These are phyloP conservation scores for Amanita pseudoporphyria DNA, from an alignment of 768 basidiomycete genomes.

Conservation along the genomic window DNA sequence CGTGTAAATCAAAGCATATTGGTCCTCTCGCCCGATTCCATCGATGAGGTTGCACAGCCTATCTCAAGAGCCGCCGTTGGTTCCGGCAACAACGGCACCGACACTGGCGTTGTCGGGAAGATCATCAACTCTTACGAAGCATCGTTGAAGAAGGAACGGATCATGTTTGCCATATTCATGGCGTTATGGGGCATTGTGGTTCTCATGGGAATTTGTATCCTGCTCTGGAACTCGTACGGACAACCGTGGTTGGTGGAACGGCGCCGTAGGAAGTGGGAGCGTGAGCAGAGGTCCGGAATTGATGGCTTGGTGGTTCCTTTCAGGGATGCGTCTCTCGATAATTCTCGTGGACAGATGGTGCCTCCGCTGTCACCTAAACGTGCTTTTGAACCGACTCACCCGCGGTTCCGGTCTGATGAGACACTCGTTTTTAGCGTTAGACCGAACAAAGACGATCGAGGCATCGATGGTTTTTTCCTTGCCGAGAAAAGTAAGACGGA, in stretches of 20 bases:
- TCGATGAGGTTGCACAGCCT: conserved; percentile 69
- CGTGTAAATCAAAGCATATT: conserved; percentile 68
- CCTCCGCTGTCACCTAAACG: conserved; percentile 7
- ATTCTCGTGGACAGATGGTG: conserved; percentile 7
- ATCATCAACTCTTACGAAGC: conserved; percentile 66
- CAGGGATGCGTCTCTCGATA: conserved; percentile 18
- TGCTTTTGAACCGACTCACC: conserved; percentile 5
- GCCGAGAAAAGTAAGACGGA: conserved; percentile 5
- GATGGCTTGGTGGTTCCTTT: conserved; percentile 34
- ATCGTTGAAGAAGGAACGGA: conserved; percentile 67
- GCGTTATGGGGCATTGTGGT: conserved; percentile 79
- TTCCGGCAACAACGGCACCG: conserved; percentile 33
- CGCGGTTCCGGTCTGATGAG: background rate
- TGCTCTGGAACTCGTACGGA: conserved; percentile 67
- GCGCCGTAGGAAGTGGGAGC: conserved; percentile 39
- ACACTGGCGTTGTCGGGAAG: conserved; percentile 57
- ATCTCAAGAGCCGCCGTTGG: conserved; percentile 80
- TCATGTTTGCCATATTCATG: conserved; percentile 80
- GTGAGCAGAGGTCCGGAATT: conserved; percentile 39
- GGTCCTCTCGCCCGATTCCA: conserved; percentile 59
- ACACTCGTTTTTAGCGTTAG: background rate
- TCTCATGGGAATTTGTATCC: conserved; percentile 60
- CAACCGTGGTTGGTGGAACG: conserved; percentile 35
- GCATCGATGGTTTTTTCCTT: conserved; percentile 34
- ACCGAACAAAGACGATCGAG: conserved; percentile 12